Evolutionary conservation across 306 rosid genomes (phyloP).

Genomic region (Rosa chinensis): DNA sequence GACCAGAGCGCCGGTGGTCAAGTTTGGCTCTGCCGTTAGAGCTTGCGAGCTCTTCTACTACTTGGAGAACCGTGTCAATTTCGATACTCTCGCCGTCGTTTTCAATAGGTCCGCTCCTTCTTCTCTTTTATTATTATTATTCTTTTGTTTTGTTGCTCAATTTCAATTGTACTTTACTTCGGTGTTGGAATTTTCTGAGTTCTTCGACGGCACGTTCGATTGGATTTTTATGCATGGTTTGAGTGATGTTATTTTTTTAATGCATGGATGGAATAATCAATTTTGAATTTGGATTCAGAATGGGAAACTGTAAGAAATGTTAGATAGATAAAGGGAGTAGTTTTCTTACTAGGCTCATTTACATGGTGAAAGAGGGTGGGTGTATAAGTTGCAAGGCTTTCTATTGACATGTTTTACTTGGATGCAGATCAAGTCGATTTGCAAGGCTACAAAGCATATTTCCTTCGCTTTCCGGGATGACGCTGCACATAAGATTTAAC

Average conservation of each 20-base stretch:
- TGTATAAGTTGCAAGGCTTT: not conserved
- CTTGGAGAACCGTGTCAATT: constrained; percentile 2
- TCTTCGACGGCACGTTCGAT: not conserved
- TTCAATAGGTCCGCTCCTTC: not conserved
- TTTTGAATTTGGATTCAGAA: not conserved
- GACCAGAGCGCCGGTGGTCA: constrained; percentile 6
- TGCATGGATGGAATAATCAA: not conserved
- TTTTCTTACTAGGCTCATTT: not conserved
- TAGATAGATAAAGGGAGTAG: not conserved
- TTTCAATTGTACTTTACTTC: not conserved
- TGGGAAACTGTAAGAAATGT: too few species aligned
- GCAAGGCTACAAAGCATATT: not conserved
- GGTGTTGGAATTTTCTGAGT: not conserved
- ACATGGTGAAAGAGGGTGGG: not conserved
- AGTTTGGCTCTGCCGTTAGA: not conserved
- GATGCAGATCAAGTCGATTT: constrained; percentile 3
- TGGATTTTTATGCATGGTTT: not conserved
- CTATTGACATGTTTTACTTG: not conserved
- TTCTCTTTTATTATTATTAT: not conserved
- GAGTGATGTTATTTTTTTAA: not conserved
- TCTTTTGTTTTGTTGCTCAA: not conserved
- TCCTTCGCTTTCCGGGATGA: not conserved
- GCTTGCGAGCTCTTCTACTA: not conserved
- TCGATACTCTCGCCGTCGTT: not conserved
- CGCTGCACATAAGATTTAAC: constrained; percentile 55